phyloP scores from a whole-genome alignment of 1,284 basidiomycete genomes.

The Boletellus sp. region DNA sequence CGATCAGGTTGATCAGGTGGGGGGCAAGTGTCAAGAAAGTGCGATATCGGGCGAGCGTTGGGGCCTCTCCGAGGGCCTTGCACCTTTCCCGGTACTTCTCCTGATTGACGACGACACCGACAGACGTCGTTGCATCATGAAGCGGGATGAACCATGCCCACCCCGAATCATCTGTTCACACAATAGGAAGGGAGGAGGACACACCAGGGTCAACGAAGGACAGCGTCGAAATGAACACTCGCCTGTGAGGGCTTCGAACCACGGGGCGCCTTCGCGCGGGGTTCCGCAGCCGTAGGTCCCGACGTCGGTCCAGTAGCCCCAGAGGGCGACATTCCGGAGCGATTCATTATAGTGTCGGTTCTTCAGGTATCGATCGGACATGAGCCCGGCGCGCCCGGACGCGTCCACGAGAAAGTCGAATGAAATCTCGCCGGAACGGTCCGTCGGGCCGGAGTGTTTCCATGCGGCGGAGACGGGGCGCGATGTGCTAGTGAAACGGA shows the following conservation, averaged over 20 bases:
- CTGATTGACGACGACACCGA: slow-evolving; percentile 72
- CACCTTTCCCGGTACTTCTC: slow-evolving; percentile 43
- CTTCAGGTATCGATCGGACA: slow-evolving; percentile 65
- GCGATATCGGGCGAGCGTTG: slow-evolving; percentile 35
- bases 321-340: slow-evolving; percentile 69
- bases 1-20: slow-evolving; percentile 51
- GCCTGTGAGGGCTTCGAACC: slow-evolving; percentile 74
- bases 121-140: slow-evolving; percentile 62
- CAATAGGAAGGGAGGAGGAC: no score
- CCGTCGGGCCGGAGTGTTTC: slow-evolving; percentile 41
- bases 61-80: slow-evolving; percentile 37
- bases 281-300: slow-evolving; percentile 52
- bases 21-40: slow-evolving; percentile 41
- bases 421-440: slow-evolving; percentile 45
- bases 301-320: slow-evolving; percentile 69
- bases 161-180: slow-evolving; percentile 60
- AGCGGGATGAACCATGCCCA: slow-evolving; percentile 80
- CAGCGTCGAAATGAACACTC: slow-evolving; percentile 11
- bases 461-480: slow-evolving; percentile 51
- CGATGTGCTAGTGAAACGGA: slow-evolving; percentile 45
- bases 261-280: slow-evolving; percentile 55
- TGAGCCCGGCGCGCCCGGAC: slow-evolving; percentile 61
- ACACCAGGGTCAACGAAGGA: no score
- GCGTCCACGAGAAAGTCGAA: slow-evolving; percentile 72
- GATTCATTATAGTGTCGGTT: slow-evolving; percentile 66